Percentiles rank a stretch among this genome's conserved stretches.
phyloP scores from a whole-genome alignment of 768 basidiomycete species.

The Plicaturopsis crispa region DNA sequence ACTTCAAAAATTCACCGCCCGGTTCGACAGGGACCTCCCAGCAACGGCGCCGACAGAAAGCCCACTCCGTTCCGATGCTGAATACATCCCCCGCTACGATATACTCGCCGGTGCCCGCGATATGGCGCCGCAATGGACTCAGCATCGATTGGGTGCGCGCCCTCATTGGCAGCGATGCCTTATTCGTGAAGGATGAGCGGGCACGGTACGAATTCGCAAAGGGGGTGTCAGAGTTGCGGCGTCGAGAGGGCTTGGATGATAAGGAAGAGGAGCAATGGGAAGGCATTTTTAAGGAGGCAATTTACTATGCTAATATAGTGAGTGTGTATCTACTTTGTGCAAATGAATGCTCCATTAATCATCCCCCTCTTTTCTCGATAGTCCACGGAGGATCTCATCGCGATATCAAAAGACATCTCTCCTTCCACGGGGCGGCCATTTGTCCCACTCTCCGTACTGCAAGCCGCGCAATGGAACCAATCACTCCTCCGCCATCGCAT shows the following conservation, averaged over 20 bases:
- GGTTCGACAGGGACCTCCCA: too few relatives aligned
- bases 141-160: slow-evolving; percentile 68
- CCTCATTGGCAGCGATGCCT: slow-evolving; percentile 66
- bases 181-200: slow-evolving; percentile 74
- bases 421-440: slow-evolving; percentile 62
- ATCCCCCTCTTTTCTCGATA: slow-evolving; percentile 22
- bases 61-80: slow-evolving; percentile 10
- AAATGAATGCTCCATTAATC: slow-evolving; percentile 1
- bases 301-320: slow-evolving; percentile 87
- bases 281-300: slow-evolving; percentile 64
- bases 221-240: slow-evolving; percentile 66
- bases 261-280: slow-evolving; percentile 68
- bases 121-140: slow-evolving; percentile 75
- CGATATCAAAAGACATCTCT: slow-evolving; percentile 69
- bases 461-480: slow-evolving; percentile 76
- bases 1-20: slow-evolving; percentile 9
- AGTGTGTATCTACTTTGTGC: slow-evolving; percentile 10
- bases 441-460: slow-evolving; percentile 58
- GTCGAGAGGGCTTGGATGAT: slow-evolving; percentile 41
- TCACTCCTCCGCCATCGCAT: slow-evolving; percentile 59
- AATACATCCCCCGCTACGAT: slow-evolving; percentile 4
- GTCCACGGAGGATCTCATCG: slow-evolving; percentile 74
- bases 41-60: slow-evolving; percentile 19
- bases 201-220: slow-evolving; percentile 77
- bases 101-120: slow-evolving; percentile 26